A percentile compares a stretch with the other conserved stretches of the same genome.
Conservation (phyloP, 306 rosid genomes). For the Sechiopsis laciniata region DNA sequence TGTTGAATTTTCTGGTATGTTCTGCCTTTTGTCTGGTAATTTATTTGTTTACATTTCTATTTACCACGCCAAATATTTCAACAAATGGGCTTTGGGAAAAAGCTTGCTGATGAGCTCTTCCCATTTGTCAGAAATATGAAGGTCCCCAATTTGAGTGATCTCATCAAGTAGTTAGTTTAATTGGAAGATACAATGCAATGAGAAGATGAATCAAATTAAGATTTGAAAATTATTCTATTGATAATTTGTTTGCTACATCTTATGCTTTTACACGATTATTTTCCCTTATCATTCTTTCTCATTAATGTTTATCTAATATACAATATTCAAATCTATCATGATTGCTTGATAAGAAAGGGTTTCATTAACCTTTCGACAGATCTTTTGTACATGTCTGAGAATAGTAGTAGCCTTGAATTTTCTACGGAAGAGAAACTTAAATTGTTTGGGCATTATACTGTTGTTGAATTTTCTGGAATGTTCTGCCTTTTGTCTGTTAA, state of each 20-base stretch:
- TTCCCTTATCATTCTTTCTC: constrained; percentile 4
- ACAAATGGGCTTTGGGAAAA: neutral
- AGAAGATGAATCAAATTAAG: neutral
- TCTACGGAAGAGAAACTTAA: neutral
- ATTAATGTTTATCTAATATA: constrained; percentile 22
- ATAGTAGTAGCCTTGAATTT: neutral
- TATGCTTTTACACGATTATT: neutral
- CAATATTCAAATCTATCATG: constrained; percentile 10
- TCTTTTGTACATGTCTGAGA: neutral
- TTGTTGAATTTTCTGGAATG: neutral
- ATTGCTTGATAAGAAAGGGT: constrained; percentile 12
- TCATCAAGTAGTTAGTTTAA: neutral
- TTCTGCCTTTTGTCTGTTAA: neutral
- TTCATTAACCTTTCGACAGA: neutral
- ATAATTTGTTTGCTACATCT: neutral
- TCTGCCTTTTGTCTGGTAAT: neutral
- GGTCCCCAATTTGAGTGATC: too few species aligned
- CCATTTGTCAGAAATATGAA: neutral
- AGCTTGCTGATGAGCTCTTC: neutral
- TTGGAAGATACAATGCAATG: neutral
- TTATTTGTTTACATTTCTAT: constrained; percentile 4
- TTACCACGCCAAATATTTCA: neutral
- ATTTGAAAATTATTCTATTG: neutral
- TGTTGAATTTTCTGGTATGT: neutral
- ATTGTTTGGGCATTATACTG: neutral